Evolutionary conservation across 441 rosid genomes (phyloP).

Genomic region (Rhodomyrtus psidioides): DNA sequence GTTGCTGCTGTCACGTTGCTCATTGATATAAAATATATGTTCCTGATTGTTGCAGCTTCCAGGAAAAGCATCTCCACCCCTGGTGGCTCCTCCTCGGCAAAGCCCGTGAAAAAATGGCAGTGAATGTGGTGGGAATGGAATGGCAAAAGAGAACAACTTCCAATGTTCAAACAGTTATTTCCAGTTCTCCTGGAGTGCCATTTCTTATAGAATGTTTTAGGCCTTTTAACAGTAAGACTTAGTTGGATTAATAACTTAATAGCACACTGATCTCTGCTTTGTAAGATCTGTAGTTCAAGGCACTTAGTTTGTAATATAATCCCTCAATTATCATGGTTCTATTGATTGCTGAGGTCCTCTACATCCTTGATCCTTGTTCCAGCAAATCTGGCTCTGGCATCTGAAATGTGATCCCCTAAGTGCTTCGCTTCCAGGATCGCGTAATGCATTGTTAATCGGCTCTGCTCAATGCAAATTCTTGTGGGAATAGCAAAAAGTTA

Average conservation of each 20-base stretch:
- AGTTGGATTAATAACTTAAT: not conserved
- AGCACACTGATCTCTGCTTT: not conserved
- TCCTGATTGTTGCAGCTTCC: constrained; percentile 22
- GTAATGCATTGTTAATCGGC: not conserved
- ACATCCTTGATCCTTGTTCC: not conserved
- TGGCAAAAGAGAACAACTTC: not conserved
- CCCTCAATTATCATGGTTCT: not conserved
- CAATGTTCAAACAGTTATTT: not conserved
- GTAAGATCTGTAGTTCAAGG: not conserved
- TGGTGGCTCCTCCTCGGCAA: constrained; percentile 34
- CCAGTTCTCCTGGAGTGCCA: not conserved
- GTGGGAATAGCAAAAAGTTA: not conserved
- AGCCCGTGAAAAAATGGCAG: constrained; percentile 30
- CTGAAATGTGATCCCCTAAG: not conserved
- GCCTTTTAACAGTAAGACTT: not conserved
- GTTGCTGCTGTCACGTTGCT: not conserved
- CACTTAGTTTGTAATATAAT: not conserved
- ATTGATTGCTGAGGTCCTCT: not conserved
- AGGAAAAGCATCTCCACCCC: constrained; percentile 20
- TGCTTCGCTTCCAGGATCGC: not conserved
- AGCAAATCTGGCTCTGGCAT: not conserved
- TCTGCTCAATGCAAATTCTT: not conserved
- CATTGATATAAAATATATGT: not conserved
- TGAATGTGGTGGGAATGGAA: constrained; percentile 10
- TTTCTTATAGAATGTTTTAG: not conserved